A percentile compares a stretch with the other conserved stretches of the same genome.
These are phyloP conservation scores for Mucor racemosus DNA, from an alignment of 371 early-diverging fungal genomes.

Conservation along the genomic window DNA sequence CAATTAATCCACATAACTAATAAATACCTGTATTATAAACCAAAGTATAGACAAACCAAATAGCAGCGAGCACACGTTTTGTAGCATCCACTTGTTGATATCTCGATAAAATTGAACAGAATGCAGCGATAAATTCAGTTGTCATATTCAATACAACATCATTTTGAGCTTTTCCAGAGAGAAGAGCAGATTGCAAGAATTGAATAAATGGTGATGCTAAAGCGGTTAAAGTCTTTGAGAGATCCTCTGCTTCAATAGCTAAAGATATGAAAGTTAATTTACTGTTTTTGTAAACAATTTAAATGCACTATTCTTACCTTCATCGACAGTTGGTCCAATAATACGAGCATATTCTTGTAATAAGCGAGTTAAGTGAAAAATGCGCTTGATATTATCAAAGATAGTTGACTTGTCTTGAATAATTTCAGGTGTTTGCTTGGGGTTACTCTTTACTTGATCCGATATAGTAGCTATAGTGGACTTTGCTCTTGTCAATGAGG, in stretches of 20 bases:
- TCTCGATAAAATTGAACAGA: constrained; percentile 35
- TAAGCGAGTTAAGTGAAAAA: constrained; percentile 29
- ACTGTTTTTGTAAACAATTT: neutral
- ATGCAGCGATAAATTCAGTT: constrained; percentile 39
- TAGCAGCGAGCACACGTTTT: constrained; percentile 31
- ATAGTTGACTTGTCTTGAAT: neutral
- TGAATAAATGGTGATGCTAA: constrained; percentile 31
- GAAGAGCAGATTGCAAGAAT: constrained; percentile 23
- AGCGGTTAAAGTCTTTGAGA: constrained; percentile 24
- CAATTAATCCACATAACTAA: neutral
- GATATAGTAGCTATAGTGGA: neutral
- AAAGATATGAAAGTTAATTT: neutral
- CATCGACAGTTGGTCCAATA: constrained; percentile 24
- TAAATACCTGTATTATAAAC: constrained; percentile 23
- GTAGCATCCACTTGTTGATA: constrained; percentile 33
- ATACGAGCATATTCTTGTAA: constrained; percentile 34
- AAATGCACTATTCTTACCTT: constrained; percentile 20
- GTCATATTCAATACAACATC: constrained; percentile 22
- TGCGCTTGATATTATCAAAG: constrained; percentile 16
- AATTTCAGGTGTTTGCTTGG: neutral
- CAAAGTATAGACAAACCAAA: constrained; percentile 43
- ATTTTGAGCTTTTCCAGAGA: neutral
- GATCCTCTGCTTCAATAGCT: constrained; percentile 29
- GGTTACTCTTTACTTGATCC: neutral
- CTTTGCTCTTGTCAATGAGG: constrained; percentile 13